phyloP scores from a whole-genome alignment of 2,329 filamentous ascomycete species.

The Juglanconis juglandina region DNA sequence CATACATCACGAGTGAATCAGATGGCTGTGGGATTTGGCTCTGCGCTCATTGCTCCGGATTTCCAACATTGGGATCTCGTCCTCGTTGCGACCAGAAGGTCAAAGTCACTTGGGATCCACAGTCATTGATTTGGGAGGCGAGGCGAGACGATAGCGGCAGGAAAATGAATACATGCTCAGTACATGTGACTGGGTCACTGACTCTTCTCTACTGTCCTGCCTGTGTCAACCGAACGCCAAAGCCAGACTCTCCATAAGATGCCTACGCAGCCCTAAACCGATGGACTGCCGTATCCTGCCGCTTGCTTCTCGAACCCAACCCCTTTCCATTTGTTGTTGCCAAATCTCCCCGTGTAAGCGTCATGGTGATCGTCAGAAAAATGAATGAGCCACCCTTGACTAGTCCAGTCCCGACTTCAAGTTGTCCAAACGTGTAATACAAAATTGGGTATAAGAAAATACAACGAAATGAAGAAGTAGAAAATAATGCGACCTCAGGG shows the following conservation, averaged over 20 bases:
- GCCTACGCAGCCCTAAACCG: not conserved
- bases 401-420: no score
- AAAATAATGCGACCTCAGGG: not conserved
- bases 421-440: no score
- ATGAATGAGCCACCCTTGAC: no score
- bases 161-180: not conserved
- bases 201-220: not conserved
- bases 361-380: no score
- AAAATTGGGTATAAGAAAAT: slow-evolving; percentile 5
- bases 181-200: not conserved
- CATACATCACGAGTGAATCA: not conserved
- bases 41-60: no score
- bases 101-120: no score
- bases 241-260: not conserved
- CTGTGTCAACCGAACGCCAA: not conserved
- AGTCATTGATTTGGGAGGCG: no score
- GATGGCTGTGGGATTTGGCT: not conserved
- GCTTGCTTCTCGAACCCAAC: not conserved
- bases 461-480: slow-evolving; percentile 7
- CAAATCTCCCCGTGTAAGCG: no score
- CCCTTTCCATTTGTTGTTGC: not conserved
- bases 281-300: not conserved
- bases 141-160: no score
- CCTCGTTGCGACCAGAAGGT: no score
- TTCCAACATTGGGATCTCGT: no score